Conservation (phyloP, 805 yeast species). For the Monosporozyma servazzii region DNA sequence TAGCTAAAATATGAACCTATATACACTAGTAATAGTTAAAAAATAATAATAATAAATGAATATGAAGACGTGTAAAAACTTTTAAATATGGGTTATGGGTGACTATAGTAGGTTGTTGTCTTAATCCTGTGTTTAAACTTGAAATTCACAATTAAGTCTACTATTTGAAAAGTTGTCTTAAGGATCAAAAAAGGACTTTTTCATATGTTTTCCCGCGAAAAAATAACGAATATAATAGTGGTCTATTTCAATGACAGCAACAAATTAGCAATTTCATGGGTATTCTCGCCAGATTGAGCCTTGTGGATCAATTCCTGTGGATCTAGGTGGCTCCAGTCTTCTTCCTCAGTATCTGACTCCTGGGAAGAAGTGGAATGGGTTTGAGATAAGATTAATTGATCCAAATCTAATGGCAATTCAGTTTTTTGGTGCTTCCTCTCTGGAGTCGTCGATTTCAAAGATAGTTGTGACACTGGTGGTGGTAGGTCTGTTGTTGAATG, state of each 20-base stretch:
- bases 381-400: background rate
- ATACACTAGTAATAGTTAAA: background rate
- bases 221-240: background rate
- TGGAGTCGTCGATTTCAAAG: background rate
- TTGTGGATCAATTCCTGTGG: slow-evolving; percentile 50
- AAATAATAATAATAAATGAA: background rate
- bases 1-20: background rate
- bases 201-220: background rate
- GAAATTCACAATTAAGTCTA: no score
- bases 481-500: background rate
- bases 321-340: slow-evolving; percentile 91
- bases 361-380: background rate
- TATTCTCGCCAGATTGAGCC: slow-evolving; percentile 4
- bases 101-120: no score
- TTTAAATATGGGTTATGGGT: no score
- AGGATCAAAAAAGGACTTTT: background rate
- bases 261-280: slow-evolving; percentile 1
- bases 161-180: no score
- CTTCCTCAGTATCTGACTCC: slow-evolving; percentile 83
- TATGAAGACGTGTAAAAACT: background rate
- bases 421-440: background rate
- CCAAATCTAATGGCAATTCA: background rate
- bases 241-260: background rate
- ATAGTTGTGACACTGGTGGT: background rate
- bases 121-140: no score